phyloP scores from a whole-genome alignment of 768 basidiomycete species.

The Rhizopogon salebrosus region DNA sequence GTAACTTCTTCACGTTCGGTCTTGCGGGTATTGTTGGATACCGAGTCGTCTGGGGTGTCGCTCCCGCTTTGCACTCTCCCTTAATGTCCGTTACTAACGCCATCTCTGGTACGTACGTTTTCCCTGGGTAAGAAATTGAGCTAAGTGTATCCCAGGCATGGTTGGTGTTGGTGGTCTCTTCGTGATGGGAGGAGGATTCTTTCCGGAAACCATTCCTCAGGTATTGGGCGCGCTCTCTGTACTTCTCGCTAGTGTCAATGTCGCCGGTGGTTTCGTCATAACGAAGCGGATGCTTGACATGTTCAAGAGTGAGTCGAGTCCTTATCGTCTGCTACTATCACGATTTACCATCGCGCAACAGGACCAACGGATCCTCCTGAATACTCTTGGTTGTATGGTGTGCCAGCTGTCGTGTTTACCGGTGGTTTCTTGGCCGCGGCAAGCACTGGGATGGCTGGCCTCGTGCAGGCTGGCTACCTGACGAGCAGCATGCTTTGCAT shows the following conservation, averaged over 20 bases:
- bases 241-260: constrained; percentile 83
- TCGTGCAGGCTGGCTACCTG: constrained; percentile 85
- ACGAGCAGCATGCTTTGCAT: constrained; percentile 86
- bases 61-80: constrained; percentile 84
- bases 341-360: constrained; percentile 21
- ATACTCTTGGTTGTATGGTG: constrained; percentile 76
- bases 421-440: constrained; percentile 81
- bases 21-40: constrained; percentile 84
- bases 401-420: constrained; percentile 78
- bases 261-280: constrained; percentile 84
- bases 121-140: background rate
- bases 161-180: constrained; percentile 84
- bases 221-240: constrained; percentile 76
- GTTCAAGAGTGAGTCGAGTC: constrained; percentile 64
- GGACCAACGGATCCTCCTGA: constrained; percentile 84
- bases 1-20: constrained; percentile 84
- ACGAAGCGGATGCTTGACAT: constrained; percentile 92
- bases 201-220: constrained; percentile 80
- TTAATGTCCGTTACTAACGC: constrained; percentile 91
- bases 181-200: constrained; percentile 84
- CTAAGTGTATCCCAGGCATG: constrained; percentile 39
- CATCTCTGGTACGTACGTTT: constrained; percentile 57
- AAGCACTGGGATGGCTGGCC: constrained; percentile 77
- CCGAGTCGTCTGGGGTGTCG: constrained; percentile 86
- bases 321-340: background rate